Conservation (phyloP, 2,329 filamentous ascomycete genomes). For the Hypomyces perniciosus region DNA sequence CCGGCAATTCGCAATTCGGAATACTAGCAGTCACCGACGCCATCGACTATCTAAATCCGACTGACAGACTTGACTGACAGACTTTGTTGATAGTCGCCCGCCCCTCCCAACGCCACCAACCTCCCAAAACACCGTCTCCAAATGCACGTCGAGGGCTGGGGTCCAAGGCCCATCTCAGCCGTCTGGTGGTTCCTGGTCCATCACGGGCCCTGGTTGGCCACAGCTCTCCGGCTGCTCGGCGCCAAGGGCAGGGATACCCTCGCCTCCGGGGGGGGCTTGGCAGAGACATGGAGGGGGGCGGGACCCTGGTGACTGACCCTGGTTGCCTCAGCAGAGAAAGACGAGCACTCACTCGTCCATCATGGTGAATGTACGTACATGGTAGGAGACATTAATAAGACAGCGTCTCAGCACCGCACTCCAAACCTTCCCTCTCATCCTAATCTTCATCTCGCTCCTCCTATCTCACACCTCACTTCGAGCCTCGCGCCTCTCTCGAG, state of each 20-base stretch:
- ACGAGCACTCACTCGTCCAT: not conserved
- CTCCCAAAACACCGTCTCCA: not conserved
- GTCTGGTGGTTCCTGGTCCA: conserved; percentile 6
- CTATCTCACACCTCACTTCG: conserved; percentile 1
- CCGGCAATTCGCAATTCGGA: not conserved
- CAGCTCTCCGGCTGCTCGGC: conserved; percentile 3
- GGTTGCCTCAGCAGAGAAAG: conserved; percentile 1
- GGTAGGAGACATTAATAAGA: conserved; percentile 10
- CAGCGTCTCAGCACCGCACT: conserved; percentile 10
- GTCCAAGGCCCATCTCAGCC: not conserved
- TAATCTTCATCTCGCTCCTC: conserved; percentile 5
- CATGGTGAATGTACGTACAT: not conserved
- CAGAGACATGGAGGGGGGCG: conserved; percentile 1
- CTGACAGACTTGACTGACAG: not conserved
- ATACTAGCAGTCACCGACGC: not conserved
- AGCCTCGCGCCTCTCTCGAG: conserved; percentile 7
- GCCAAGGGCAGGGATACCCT: not conserved
- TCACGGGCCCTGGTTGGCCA: conserved; percentile 11
- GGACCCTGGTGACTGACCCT: not conserved
- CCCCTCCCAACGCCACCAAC: not conserved
- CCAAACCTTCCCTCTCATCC: not conserved
- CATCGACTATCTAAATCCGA: not conserved
- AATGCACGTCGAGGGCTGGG: not conserved
- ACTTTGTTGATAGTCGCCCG: not conserved
- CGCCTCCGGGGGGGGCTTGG: not conserved